phyloP scores from a whole-genome alignment of 2,329 filamentous ascomycete genomes.

The Verticillium isaacii region DNA sequence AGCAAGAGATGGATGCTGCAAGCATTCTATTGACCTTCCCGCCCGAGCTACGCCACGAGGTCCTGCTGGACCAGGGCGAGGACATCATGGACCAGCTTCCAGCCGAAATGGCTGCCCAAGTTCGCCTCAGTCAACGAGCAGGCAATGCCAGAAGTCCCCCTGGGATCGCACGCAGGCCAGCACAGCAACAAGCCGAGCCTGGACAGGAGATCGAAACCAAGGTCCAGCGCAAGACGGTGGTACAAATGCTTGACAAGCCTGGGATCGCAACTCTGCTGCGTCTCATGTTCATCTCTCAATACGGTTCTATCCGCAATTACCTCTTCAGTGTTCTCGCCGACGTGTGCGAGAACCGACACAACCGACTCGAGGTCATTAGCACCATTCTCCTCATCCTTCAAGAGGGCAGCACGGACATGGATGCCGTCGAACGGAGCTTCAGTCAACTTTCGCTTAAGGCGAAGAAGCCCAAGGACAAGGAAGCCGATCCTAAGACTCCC shows the following conservation, averaged over 20 bases:
- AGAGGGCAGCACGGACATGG: slow-evolving; percentile 89
- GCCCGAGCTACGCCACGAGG: slow-evolving; percentile 75
- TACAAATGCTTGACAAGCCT: slow-evolving; percentile 95
- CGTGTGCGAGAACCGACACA: slow-evolving; percentile 95
- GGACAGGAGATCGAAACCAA: slow-evolving; percentile 53
- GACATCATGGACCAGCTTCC: slow-evolving; percentile 80
- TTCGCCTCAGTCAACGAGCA: slow-evolving; percentile 41
- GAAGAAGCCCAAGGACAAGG: slow-evolving; percentile 68
- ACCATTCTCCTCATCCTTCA: slow-evolving; percentile 90
- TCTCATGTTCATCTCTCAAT: slow-evolving; percentile 96
- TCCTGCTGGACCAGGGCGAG: slow-evolving; percentile 87
- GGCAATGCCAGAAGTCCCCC: slow-evolving; percentile 21
- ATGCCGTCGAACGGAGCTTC: slow-evolving; percentile 92
- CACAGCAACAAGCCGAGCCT: slow-evolving; percentile 11
- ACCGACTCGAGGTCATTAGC: slow-evolving; percentile 87
- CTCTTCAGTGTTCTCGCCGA: slow-evolving; percentile 86
- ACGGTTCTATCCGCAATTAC: slow-evolving; percentile 77
- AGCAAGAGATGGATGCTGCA: slow-evolving; percentile 78
- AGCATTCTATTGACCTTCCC: slow-evolving; percentile 90
- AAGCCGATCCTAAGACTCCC: slow-evolving; percentile 65
- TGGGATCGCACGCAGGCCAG: slow-evolving; percentile 14
- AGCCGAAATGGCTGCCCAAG: slow-evolving; percentile 80
- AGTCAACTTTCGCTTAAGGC: slow-evolving; percentile 87
- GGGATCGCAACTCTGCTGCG: slow-evolving; percentile 93
- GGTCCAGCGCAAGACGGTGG: slow-evolving; percentile 70